These are phyloP conservation scores for Sporothrix mexicana DNA, from an alignment of 2,329 filamentous ascomycete genomes.

Conservation along the genomic window DNA sequence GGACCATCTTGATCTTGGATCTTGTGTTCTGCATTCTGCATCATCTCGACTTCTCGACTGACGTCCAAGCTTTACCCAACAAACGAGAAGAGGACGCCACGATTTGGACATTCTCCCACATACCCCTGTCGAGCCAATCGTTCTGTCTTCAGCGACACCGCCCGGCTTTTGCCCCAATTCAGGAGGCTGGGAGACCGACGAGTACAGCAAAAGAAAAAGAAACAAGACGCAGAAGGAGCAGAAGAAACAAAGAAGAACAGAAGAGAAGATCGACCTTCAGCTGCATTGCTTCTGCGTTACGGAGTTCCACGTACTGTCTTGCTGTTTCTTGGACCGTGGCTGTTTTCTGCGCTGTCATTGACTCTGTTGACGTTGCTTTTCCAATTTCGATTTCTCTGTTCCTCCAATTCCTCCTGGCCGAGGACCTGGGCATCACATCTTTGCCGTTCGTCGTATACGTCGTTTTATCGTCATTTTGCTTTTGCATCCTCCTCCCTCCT, in stretches of 20 bases:
- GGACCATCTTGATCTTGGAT: no score
- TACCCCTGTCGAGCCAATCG: background rate
- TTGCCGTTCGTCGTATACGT: no score
- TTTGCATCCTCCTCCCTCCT: no score
- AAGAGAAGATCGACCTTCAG: no score
- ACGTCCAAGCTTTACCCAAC: background rate
- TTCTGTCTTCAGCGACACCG: background rate
- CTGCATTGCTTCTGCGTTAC: no score
- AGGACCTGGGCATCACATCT: slow-evolving; percentile 4
- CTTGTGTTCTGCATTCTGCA: no score
- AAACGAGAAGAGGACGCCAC: background rate
- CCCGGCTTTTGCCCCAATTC: slow-evolving; percentile 24
- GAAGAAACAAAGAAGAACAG: no score
- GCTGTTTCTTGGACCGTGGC: background rate
- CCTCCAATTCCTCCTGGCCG: slow-evolving; percentile 31
- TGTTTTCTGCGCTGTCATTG: background rate
- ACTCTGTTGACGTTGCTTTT: background rate
- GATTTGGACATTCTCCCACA: background rate
- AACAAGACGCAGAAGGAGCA: no score
- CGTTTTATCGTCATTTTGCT: background rate
- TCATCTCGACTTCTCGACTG: background rate
- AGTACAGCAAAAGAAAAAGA: background rate
- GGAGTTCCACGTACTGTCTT: no score
- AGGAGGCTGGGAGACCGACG: slow-evolving; percentile 32
- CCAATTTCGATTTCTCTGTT: background rate